These are phyloP conservation scores for Apiotrichum sp. DNA, from an alignment of 1,284 basidiomycete species.

Conservation along the genomic window DNA sequence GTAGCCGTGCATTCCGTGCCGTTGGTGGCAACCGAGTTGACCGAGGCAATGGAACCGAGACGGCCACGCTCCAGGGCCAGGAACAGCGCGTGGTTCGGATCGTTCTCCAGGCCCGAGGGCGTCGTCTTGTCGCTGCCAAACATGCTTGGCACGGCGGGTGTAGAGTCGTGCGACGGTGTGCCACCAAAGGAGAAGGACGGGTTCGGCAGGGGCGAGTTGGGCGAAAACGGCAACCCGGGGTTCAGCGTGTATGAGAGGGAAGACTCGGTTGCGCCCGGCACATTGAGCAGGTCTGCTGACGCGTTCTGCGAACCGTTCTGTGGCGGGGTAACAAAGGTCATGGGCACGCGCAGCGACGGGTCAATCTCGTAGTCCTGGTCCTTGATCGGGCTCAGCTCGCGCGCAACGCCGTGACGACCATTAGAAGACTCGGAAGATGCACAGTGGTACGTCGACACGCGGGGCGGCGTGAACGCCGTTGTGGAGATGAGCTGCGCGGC, in stretches of 20 bases:
- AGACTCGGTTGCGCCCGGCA: neutral
- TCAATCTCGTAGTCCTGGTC: constrained; percentile 28
- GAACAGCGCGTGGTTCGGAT: constrained; percentile 19
- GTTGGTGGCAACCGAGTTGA: constrained; percentile 23
- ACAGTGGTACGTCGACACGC: constrained; percentile 8
- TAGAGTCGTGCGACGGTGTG: constrained; percentile 1
- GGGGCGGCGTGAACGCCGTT: constrained; percentile 40
- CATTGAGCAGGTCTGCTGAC: neutral
- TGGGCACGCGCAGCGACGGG: constrained; percentile 12
- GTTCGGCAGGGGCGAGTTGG: constrained; percentile 34
- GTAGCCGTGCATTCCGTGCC: constrained; percentile 17
- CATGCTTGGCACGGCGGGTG: neutral
- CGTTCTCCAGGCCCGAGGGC: neutral
- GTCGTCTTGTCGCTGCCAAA: neutral
- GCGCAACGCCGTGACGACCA: neutral
- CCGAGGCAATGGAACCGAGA: constrained; percentile 31
- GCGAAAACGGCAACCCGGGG: constrained; percentile 21
- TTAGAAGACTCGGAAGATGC: neutral
- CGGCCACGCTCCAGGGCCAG: constrained; percentile 33
- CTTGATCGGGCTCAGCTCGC: constrained; percentile 36
- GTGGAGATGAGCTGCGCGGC: constrained; percentile 31
- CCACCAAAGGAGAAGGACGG: constrained; percentile 40
- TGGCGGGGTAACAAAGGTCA: constrained; percentile 8
- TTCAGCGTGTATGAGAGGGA: constrained; percentile 9
- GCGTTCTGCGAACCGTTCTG: neutral